phyloP scores from a whole-genome alignment of 352 stramenopile genomes.

The Pythium folliculosum region DNA sequence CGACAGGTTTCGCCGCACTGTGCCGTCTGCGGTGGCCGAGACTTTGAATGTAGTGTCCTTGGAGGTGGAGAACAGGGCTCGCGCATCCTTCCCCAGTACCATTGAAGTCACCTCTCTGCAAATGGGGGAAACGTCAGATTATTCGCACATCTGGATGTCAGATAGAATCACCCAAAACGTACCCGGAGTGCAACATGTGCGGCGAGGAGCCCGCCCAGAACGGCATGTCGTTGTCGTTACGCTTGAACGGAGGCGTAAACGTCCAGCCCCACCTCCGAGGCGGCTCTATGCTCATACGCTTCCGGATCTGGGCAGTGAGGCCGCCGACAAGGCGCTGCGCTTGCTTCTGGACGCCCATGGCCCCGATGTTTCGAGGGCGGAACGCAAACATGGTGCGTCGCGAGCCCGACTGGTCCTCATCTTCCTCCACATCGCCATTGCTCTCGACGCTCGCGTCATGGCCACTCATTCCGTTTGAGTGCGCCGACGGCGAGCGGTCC shows the following conservation, averaged over 20 bases:
- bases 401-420: conserved; percentile 13
- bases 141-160: too few species aligned
- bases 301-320: conserved; percentile 73
- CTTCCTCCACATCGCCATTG: conserved; percentile 13
- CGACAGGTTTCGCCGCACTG: conserved; percentile 64
- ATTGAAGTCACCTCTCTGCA: conserved; percentile 72
- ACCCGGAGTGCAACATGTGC: conserved; percentile 73
- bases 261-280: conserved; percentile 73
- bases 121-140: neutral
- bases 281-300: conserved; percentile 71
- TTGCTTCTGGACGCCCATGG: conserved; percentile 70
- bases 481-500: conserved; percentile 27
- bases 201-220: conserved; percentile 66
- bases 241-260: conserved; percentile 38
- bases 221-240: conserved; percentile 42
- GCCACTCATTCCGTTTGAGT: conserved; percentile 22
- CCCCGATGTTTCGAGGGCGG: conserved; percentile 37
- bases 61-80: conserved; percentile 68
- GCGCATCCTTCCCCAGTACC: conserved; percentile 55
- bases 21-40: conserved; percentile 64
- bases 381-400: conserved; percentile 78
- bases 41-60: conserved; percentile 84
- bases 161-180: conserved; percentile 14
- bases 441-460: conserved; percentile 26
- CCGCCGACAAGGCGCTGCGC: conserved; percentile 74